phyloP scores from a whole-genome alignment of 75 land plant species.

The Picea sitchensis region DNA sequence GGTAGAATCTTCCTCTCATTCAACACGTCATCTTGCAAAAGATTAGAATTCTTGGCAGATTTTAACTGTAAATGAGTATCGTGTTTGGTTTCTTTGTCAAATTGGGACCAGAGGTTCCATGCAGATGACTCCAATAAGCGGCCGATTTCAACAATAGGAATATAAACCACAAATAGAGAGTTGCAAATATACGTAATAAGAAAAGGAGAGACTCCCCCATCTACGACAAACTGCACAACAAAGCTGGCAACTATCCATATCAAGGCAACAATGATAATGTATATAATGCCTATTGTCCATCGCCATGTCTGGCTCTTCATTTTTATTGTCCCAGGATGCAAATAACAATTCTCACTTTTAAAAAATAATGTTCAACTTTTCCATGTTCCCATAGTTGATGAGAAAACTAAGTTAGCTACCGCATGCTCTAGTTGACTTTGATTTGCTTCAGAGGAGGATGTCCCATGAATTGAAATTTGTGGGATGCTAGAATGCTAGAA shows the following conservation, averaged over 20 bases:
- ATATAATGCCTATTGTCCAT: conserved; percentile 76
- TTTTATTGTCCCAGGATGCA: not conserved
- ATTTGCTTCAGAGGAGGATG: no score
- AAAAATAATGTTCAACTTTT: not conserved
- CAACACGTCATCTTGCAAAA: conserved; percentile 22
- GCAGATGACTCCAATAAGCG: conserved; percentile 37
- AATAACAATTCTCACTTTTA: not conserved
- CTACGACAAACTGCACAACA: conserved; percentile 92
- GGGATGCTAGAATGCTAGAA: no score
- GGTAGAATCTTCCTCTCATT: not conserved
- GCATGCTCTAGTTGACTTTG: not conserved
- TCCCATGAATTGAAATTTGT: no score
- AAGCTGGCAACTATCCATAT: conserved; percentile 99
- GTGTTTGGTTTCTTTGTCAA: not conserved
- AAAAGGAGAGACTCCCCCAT: conserved; percentile 88
- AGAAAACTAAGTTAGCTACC: not conserved
- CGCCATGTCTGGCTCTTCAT: conserved; percentile 46
- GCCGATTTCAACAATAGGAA: conserved; percentile 75
- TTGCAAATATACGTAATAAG: conserved; percentile 93
- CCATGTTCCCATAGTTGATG: not conserved
- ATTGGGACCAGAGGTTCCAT: conserved; percentile 30
- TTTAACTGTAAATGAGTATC: conserved; percentile 9
- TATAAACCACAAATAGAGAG: conserved; percentile 77
- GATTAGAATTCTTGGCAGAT: conserved; percentile 32
- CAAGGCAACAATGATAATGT: conserved; percentile 77